These are phyloP conservation scores for Ambrosiella xylebori DNA, from an alignment of 2,329 filamentous ascomycete genomes.

Conservation along the genomic window DNA sequence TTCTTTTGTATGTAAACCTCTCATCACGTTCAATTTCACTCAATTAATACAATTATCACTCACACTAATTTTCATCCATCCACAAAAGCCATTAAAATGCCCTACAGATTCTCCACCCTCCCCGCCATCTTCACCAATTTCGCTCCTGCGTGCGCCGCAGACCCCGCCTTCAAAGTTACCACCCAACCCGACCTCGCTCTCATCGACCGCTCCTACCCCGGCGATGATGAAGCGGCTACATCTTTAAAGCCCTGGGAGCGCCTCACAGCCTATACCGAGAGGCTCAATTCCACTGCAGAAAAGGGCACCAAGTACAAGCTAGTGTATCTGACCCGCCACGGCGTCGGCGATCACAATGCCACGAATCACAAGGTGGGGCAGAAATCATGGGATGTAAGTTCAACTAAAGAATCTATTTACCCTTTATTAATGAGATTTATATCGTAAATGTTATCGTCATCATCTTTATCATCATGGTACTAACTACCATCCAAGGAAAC, in stretches of 20 bases:
- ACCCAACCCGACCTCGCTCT: slow-evolving; percentile 36
- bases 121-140: slow-evolving; percentile 33
- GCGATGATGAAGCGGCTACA: slow-evolving; percentile 10
- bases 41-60: not conserved
- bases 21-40: not conserved
- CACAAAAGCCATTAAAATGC: not conserved
- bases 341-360: slow-evolving; percentile 32
- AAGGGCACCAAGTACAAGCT: slow-evolving; percentile 34
- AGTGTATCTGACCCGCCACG: slow-evolving; percentile 37
- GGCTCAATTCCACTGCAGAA: slow-evolving; percentile 27
- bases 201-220: slow-evolving; percentile 29
- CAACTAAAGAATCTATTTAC: too few species aligned
- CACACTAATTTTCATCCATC: not conserved
- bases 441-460: too few species aligned
- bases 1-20: too few species aligned
- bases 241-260: slow-evolving; percentile 34
- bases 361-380: slow-evolving; percentile 40
- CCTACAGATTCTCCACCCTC: slow-evolving; percentile 21
- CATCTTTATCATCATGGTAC: not conserved
- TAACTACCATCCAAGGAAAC: slow-evolving; percentile 17
- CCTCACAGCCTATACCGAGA: slow-evolving; percentile 29
- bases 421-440: too few species aligned
- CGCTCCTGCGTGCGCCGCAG: slow-evolving; percentile 16
- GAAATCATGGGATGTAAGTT: slow-evolving; percentile 34
- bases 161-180: slow-evolving; percentile 18